Evolutionary conservation across 768 basidiomycete genomes (phyloP), one percentile per base, ranked within the genome.

Genomic region (Macrocybe gigantea): DNA sequence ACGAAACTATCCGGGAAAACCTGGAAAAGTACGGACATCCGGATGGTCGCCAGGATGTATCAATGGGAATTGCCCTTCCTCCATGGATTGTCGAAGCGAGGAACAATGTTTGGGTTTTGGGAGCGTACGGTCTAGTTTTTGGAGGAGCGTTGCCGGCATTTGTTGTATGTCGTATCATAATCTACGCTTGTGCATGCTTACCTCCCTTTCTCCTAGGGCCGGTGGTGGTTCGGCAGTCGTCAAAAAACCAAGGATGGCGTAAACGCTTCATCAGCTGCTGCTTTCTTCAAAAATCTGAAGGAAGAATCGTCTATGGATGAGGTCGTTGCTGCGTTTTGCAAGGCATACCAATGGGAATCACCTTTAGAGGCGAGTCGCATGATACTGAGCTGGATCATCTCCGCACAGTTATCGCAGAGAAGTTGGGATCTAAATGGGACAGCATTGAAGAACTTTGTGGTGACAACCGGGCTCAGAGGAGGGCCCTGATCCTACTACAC

Each of bases 211-310:
- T 38, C 44, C 6, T 56, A 85, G 84, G 88, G 92, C 10, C 80
- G 83, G 33, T 98, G 96, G 96, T 99, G 96, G 96, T 99, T 97
- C 60, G 90, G 92, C 4, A 89, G 83, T 56, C 77, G 88, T 48
- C 75, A 82, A 53, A 84, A 80, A 65, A 99, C 96, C 11, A 94
- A 96, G 64, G 96, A 99, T 54, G 92, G 93, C 37, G 76, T 96
- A 48, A 72, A 90, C 50, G 80, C 84, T 15, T 72, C 71, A 36
- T 89, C 92, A 0, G 95, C 95, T 2, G 82, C 91, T 31, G 71
- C 76, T 0, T 93, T 93, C 71, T 99, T 96, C 83, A 90, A 87
- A 61, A 71, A 76, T 4, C 56, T 97, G n/a, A 79, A 75, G 30
- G 95, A 99, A 60, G 82, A 85, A 22, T 83, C 87, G 6, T 75